These are phyloP conservation scores for Clavispora carvajalis DNA, from an alignment of 805 yeast species.

Conservation along the genomic window DNA sequence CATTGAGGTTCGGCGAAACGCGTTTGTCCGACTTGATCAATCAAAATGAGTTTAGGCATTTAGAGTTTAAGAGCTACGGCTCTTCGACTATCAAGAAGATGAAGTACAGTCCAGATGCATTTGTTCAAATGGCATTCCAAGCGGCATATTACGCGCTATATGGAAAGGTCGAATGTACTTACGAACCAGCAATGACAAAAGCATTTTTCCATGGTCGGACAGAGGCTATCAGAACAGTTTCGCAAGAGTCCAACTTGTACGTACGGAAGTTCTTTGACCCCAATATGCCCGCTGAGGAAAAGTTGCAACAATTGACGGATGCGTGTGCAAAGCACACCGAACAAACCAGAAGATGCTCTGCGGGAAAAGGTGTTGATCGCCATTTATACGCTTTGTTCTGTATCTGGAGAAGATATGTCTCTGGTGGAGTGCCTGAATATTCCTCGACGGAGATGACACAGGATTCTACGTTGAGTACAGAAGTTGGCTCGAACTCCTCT, in stretches of 20 bases:
- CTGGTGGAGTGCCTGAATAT: constrained; percentile 13
- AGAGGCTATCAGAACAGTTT: constrained; percentile 84
- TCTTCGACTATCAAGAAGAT: constrained; percentile 72
- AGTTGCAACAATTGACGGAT: constrained; percentile 51
- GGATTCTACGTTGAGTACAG: constrained; percentile 6
- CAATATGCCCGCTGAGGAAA: constrained; percentile 50
- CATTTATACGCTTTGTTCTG: constrained; percentile 84
- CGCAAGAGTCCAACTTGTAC: constrained; percentile 72
- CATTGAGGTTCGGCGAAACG: constrained; percentile 87
- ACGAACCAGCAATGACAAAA: constrained; percentile 96
- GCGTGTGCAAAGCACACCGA: constrained; percentile 71
- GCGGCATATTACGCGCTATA: constrained; percentile 88
- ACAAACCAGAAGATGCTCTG: constrained; percentile 63
- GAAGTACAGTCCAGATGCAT: constrained; percentile 92
- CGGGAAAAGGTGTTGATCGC: constrained; percentile 88
- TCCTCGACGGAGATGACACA: constrained; percentile 6
- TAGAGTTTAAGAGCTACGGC: constrained; percentile 72
- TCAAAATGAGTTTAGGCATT: constrained; percentile 79
- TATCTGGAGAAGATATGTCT: constrained; percentile 70
- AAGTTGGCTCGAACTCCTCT: constrained; percentile 13
- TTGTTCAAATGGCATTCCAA: constrained; percentile 89
- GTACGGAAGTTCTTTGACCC: constrained; percentile 80
- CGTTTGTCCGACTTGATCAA: constrained; percentile 80
- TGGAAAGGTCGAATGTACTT: constrained; percentile 89
- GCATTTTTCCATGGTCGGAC: constrained; percentile 84